Percentiles rank a stretch among this genome's conserved stretches.
phyloP scores from a whole-genome alignment of 1,284 basidiomycete species.

The Coniferiporia weirii region DNA sequence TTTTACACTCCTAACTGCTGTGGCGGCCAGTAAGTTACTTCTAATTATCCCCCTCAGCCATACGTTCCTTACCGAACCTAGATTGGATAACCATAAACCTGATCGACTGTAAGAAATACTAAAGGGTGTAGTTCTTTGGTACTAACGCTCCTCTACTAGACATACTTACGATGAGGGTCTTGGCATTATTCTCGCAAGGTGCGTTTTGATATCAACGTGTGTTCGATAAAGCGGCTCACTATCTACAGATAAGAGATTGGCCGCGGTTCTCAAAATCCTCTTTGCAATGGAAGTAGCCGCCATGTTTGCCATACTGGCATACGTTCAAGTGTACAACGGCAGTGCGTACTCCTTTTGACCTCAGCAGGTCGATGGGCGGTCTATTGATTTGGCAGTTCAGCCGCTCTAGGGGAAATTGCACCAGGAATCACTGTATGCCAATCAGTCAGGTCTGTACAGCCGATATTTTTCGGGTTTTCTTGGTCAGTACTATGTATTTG shows the following conservation, averaged over 20 bases:
- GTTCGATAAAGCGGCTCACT: not conserved
- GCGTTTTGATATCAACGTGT: not conserved
- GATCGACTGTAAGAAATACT: conserved; percentile 4
- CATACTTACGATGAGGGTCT: conserved; percentile 5
- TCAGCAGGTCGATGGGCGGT: too few species aligned
- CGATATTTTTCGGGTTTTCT: conserved; percentile 1
- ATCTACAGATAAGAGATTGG: not conserved
- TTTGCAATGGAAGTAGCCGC: not conserved
- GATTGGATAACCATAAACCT: conserved; percentile 2
- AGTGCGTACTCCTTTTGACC: not conserved
- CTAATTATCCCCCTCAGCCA: not conserved
- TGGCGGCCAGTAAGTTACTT: not conserved
- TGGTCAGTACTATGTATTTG: not conserved
- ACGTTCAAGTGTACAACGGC: not conserved
- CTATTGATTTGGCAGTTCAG: too few species aligned
- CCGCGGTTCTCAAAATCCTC: not conserved
- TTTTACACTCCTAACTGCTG: too few species aligned
- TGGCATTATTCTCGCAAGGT: not conserved
- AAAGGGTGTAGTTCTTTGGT: not conserved
- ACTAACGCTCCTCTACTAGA: not conserved
- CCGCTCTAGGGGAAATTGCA: too few species aligned
- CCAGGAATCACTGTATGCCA: too few species aligned
- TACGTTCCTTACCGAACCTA: not conserved
- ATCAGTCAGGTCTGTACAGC: too few species aligned
- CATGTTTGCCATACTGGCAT: conserved; percentile 1